Evolutionary conservation across 805 yeast genomes (phyloP).

Genomic region (Brettanomyces bruxellensis): DNA sequence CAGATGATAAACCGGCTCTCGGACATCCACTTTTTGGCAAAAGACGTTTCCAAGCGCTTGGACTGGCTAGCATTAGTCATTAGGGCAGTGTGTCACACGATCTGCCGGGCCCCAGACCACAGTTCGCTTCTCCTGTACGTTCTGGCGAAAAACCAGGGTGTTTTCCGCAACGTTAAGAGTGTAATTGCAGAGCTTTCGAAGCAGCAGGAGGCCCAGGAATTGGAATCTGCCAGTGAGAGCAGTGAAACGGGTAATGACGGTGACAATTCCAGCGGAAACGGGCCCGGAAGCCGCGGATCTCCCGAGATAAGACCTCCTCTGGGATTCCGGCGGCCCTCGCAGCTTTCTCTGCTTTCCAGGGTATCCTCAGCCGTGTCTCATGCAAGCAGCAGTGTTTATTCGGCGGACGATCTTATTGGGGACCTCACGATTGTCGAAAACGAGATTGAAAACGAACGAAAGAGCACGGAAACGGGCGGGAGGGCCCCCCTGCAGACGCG

Average conservation of each 20-base stretch:
- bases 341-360: constrained; percentile 7
- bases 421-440: constrained; percentile 6
- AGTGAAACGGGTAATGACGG: not conserved
- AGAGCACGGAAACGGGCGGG: not conserved
- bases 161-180: constrained; percentile 28
- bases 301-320: not conserved
- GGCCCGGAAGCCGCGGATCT: not conserved
- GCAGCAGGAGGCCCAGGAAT: constrained; percentile 2
- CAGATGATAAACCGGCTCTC: constrained; percentile 35
- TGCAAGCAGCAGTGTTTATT: constrained; percentile 2
- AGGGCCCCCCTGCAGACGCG: not conserved
- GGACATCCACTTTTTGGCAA: constrained; percentile 25
- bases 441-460: not conserved
- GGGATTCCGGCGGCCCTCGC: not conserved
- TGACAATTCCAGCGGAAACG: not conserved
- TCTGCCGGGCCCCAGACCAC: constrained; percentile 40
- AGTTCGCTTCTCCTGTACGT: constrained; percentile 47
- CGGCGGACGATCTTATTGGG: constrained; percentile 10
- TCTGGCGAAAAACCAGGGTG: constrained; percentile 32
- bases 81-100: constrained; percentile 44
- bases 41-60: constrained; percentile 24
- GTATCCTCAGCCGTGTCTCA: not conserved
- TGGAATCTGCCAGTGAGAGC: not conserved
- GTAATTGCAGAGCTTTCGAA: constrained; percentile 24
- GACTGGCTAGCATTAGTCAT: constrained; percentile 54